phyloP scores from a whole-genome alignment of 2,329 filamentous ascomycete genomes.

The Metarhizium rileyi region DNA sequence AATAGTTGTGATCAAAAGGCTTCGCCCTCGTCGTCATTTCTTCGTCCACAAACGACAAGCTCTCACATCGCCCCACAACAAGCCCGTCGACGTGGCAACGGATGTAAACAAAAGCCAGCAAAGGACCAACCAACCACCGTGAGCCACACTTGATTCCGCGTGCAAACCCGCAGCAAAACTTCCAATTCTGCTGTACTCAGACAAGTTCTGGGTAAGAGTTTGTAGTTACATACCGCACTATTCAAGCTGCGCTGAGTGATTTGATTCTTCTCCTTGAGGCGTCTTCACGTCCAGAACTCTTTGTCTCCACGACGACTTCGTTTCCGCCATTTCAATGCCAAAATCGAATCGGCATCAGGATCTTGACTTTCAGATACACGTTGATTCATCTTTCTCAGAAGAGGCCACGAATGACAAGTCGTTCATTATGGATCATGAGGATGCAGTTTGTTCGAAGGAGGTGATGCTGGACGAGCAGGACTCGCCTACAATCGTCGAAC shows the following conservation, averaged over 20 bases:
- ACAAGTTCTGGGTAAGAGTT: too few species aligned
- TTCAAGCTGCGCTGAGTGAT: too few species aligned
- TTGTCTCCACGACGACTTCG: constrained; percentile 5
- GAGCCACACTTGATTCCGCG: constrained; percentile 15
- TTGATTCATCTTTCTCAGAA: constrained; percentile 35
- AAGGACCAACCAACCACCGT: constrained; percentile 20
- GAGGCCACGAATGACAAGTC: constrained; percentile 13
- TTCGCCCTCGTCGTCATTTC: too few species aligned
- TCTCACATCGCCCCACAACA: not conserved
- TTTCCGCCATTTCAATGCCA: constrained; percentile 10
- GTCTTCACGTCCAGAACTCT: constrained; percentile 1
- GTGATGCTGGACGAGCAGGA: not conserved
- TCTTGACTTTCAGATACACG: constrained; percentile 37
- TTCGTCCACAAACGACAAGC: too few species aligned
- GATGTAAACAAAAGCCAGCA: constrained; percentile 23
- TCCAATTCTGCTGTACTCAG: too few species aligned
- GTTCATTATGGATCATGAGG: constrained; percentile 3
- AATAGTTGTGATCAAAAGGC: too few species aligned
- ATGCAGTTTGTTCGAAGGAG: constrained; percentile 2
- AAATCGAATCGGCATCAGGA: constrained; percentile 22
- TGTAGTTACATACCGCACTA: too few species aligned
- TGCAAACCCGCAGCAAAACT: not conserved
- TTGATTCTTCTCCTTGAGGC: not conserved
- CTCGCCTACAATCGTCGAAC: not conserved
- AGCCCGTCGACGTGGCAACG: constrained; percentile 23